Base-by-base conservation (phyloP, 2,329 filamentous ascomycete genomes). In the Hortaea werneckii region DNA sequence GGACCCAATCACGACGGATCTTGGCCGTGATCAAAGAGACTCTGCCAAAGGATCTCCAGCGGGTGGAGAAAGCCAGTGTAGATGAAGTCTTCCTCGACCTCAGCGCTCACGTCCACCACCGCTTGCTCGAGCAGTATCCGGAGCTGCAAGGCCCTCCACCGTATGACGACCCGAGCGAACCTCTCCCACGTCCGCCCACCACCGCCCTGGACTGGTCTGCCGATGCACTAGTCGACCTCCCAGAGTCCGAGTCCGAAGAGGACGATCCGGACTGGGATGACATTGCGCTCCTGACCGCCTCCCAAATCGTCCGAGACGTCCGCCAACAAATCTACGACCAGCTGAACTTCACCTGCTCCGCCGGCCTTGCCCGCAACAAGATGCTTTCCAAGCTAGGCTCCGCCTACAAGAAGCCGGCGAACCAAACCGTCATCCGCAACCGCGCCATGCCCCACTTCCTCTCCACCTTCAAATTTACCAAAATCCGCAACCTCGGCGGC, bases 241-340 rank as follows among this genome's bases (percentile, higher is more conserved):
- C 92, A 53, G 73, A 79, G 35, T 71, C 73, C 26, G 78, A 88
- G 50, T 77, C 78, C 8, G 89, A 94, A 64, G 77, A 82, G 13
- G 76, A 83, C 54, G 84, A 94, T 58, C 87, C 87, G 1, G 92
- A 98, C 66, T 98, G 92, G 92, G 90, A 98, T 64, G 92, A 98
- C 69, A 76, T 96, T 53, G 85, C 79, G 11, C 85, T 94, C 62
- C 73, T 87, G 29, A 79, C 95, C 58, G 92, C 85, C 0, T 89
- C 88, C 2, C 88, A 95, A 60, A 92, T 96, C 56, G 80, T 95
- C 30, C 79, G 87, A 13, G 75, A 79, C 49, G 76, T 96, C 12
- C 79, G 92, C 42, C 71, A 72, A 20, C 72, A 77, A 42, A 76
- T 98, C 47, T 79, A 75, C 54, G 75, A 83, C 40, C 74, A 76